Base-by-base conservation (phyloP, 495 filamentous ascomycete genomes). In the Talaromyces nanjingensis region DNA sequence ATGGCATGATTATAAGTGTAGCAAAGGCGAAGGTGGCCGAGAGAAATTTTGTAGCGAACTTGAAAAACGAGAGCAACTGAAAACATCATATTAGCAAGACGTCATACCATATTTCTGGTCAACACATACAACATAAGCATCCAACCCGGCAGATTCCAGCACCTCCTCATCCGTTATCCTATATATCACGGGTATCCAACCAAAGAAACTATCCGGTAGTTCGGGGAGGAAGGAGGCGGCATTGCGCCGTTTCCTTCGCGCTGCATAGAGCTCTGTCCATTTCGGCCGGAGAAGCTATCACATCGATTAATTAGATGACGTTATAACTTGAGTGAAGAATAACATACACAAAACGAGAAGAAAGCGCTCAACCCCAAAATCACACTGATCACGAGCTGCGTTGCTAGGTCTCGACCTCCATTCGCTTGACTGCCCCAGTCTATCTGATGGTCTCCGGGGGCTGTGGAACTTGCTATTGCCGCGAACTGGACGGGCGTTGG, bases 111-210 rank as follows among this genome's bases (percentile, higher is more conserved):
- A 20, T 24, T 6, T 39, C 39, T 52, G 61, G 29, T n/a, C 49
- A 39, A 47, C 53, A 83, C 89, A 72, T 75, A 92, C 90, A 66
- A 97, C 94, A 74, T 88, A 99, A 60, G 94, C 96, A 78, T 99
- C 96, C 54, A 99, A 80, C 0, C 96, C 96, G 12, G 93, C 93
- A 31, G 93, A 94, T 42, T 88, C 86, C 54, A 99, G 80, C 22
- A 98, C 86, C 73, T 98, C 87, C 69, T 96, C 84, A 53, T 98
- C 92, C 12, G 89, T 91, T 59, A 99, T 90, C 59, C 77, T 80
- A 80, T 93, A 94, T n/a, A 99, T 78, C 9, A 87, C 85, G 2
- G 91, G 87, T 34, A 98, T 94, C 96, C 96, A 99, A 70, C 93
- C 94, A 66, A 98, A 90, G 69, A 97, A 87, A 37, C 83, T 87